Percentiles rank a stretch among this genome's conserved stretches.
Evolutionary conservation across 2,329 filamentous ascomycete genomes (phyloP).

Genomic region (Beauveria sp.): DNA sequence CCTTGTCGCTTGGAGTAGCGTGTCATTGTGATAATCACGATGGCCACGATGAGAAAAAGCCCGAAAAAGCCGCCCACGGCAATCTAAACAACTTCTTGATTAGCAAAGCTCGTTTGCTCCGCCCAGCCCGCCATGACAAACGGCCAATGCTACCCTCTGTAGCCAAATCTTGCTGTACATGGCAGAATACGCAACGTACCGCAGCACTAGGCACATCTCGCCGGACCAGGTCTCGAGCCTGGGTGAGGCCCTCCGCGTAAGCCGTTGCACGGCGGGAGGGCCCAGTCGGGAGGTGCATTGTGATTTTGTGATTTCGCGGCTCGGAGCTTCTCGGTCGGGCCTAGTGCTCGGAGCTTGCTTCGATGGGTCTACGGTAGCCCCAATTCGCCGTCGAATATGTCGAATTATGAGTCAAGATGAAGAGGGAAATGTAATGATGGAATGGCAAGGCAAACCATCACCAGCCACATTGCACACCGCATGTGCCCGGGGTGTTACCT

Average conservation of each 20-base stretch:
- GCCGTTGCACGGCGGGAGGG: neutral
- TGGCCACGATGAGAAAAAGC: neutral
- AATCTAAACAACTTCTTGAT: neutral
- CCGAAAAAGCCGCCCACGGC: neutral
- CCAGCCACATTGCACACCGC: neutral
- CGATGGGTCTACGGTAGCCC: neutral
- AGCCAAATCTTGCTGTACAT: neutral
- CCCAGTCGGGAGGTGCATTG: neutral
- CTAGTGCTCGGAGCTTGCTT: neutral
- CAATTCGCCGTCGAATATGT: neutral
- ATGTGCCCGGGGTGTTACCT: neutral
- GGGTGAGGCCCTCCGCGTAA: constrained; percentile 1
- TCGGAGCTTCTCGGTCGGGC: neutral
- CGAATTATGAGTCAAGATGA: neutral
- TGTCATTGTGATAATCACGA: neutral
- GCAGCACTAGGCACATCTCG: neutral
- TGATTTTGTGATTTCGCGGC: neutral
- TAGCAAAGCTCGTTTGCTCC: neutral
- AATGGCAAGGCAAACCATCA: neutral
- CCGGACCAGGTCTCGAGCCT: neutral
- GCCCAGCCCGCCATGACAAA: neutral
- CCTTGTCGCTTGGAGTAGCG: neutral
- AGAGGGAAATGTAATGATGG: neutral
- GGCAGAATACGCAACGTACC: neutral
- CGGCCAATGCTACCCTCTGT: neutral